A percentile compares a stretch with the other conserved stretches of the same genome.
Evolutionary conservation across 306 rosid genomes (phyloP).

Genomic region (Parietaria judaica): DNA sequence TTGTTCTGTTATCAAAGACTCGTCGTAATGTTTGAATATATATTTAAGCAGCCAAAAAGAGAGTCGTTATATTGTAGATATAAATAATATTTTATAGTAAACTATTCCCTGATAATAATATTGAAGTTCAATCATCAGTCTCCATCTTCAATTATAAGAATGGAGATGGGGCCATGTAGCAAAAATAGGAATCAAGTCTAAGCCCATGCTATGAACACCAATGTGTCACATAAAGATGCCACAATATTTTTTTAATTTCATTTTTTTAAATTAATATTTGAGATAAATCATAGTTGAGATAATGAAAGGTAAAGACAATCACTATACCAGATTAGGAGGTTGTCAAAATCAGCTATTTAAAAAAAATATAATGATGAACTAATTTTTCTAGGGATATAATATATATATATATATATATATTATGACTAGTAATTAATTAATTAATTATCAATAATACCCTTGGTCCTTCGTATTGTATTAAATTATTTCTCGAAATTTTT

Average conservation of each 20-base stretch:
- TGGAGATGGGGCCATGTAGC: not conserved
- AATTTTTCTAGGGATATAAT: not conserved
- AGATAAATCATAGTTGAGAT: not conserved
- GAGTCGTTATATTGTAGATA: no score
- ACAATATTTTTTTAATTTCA: not conserved
- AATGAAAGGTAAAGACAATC: conserved; percentile 1
- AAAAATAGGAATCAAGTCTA: not conserved
- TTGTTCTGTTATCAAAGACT: no score
- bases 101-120: no score
- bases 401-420: no score
- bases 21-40: no score
- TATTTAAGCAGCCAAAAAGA: no score
- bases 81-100: no score
- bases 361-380: not conserved
- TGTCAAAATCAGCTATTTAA: conserved; percentile 27
- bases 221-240: no score
- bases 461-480: no score
- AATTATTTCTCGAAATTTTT: no score
- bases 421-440: no score
- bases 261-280: not conserved
- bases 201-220: not conserved
- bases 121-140: not conserved
- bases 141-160: not conserved
- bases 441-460: no score
- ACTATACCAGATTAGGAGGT: conserved; percentile 26